Evolutionary conservation across 768 basidiomycete species (phyloP).

Genomic region (Clitopilus passeckerianus): DNA sequence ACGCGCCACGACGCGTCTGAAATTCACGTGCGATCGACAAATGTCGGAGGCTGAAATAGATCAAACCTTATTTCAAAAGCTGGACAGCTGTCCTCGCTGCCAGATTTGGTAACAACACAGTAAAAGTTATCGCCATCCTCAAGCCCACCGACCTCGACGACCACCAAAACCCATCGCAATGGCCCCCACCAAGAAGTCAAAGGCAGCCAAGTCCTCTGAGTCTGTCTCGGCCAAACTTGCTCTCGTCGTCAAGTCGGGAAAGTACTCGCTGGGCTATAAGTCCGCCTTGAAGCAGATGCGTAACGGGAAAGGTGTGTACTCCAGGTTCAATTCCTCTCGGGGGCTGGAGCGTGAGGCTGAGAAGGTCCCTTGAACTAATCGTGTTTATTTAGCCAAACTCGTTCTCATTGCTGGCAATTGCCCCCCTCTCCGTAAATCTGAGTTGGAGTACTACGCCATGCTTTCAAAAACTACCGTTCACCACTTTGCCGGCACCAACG

Average conservation of each 20-base stretch:
- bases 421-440: slow-evolving; percentile 97
- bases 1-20: not conserved
- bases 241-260: slow-evolving; percentile 98
- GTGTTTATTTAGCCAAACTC: slow-evolving; percentile 77
- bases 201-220: slow-evolving; percentile 89
- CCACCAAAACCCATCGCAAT: slow-evolving; percentile 38
- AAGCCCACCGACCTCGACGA: slow-evolving; percentile 17
- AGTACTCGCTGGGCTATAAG: slow-evolving; percentile 97
- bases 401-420: slow-evolving; percentile 98
- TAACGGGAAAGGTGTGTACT: slow-evolving; percentile 85
- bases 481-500: slow-evolving; percentile 97
- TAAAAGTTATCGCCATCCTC: slow-evolving; percentile 4
- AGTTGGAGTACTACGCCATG: slow-evolving; percentile 99
- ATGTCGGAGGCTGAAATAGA: slow-evolving; percentile 10
- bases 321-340: slow-evolving; percentile 47
- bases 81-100: slow-evolving; percentile 19
- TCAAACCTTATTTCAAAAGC: slow-evolving; percentile 23
- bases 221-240: slow-evolving; percentile 89
- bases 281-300: slow-evolving; percentile 98
- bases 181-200: slow-evolving; percentile 95
- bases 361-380: slow-evolving; percentile 93
- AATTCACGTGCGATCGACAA: slow-evolving; percentile 2
- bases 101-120: not conserved
- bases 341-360: slow-evolving; percentile 99
- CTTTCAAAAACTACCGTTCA: slow-evolving; percentile 98